phyloP scores from a whole-genome alignment of 352 stramenopile genomes.

The Phytophthora idaei region DNA sequence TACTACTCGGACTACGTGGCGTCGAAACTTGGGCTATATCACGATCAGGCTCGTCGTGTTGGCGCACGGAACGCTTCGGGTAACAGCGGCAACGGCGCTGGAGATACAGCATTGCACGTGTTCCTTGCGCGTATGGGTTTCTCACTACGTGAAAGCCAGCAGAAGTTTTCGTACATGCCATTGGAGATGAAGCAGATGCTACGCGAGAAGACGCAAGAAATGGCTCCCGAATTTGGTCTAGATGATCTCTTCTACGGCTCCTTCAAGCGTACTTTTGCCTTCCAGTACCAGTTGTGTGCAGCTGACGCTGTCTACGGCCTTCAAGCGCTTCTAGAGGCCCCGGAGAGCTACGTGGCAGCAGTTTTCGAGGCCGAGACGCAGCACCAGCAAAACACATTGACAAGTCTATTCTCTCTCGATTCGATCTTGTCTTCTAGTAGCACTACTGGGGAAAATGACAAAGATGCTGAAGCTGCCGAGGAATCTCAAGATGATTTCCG shows the following conservation, averaged over 20 bases:
- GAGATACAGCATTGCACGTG: constrained; percentile 87
- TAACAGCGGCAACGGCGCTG: constrained; percentile 34
- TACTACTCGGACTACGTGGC: constrained; percentile 96
- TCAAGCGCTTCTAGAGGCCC: constrained; percentile 93
- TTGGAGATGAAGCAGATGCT: constrained; percentile 92
- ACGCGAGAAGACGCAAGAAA: constrained; percentile 91
- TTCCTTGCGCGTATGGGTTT: constrained; percentile 98
- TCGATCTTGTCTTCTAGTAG: constrained; percentile 21
- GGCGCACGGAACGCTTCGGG: constrained; percentile 61
- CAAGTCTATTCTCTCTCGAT: constrained; percentile 46
- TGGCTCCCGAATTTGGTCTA: constrained; percentile 94
- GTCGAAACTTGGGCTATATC: constrained; percentile 84
- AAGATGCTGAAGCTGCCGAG: constrained; percentile 31
- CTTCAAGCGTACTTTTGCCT: constrained; percentile 95
- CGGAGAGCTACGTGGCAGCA: constrained; percentile 65
- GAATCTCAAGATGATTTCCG: constrained; percentile 60
- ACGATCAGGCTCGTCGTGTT: constrained; percentile 67
- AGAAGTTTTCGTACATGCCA: constrained; percentile 97
- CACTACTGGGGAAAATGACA: constrained; percentile 17
- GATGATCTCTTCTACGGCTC: constrained; percentile 97
- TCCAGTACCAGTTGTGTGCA: constrained; percentile 94
- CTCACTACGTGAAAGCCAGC: constrained; percentile 94
- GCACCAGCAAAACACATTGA: constrained; percentile 48
- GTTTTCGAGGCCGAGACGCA: constrained; percentile 75
- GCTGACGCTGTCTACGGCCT: constrained; percentile 95